Conservation (phyloP, 208 protist species). For the Wallacemonas rigidus region DNA sequence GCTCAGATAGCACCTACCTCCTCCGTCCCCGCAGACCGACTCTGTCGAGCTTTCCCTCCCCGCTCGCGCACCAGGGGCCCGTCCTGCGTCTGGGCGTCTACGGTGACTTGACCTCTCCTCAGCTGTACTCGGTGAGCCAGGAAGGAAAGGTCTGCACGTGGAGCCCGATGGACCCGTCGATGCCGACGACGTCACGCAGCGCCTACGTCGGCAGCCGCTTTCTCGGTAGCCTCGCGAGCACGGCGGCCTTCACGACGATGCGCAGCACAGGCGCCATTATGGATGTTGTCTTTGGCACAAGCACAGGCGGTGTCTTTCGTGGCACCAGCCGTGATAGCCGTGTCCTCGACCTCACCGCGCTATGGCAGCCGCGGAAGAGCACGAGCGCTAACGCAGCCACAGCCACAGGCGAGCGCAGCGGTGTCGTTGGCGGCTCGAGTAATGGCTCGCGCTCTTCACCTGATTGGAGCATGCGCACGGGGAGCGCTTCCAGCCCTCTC, state of each 20-base stretch:
- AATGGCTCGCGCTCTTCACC: not conserved
- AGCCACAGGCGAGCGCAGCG: not conserved
- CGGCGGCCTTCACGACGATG: slow-evolving; percentile 47
- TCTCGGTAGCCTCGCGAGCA: slow-evolving; percentile 46
- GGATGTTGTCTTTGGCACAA: slow-evolving; percentile 65
- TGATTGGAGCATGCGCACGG: slow-evolving; percentile 5
- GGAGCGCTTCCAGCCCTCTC: not conserved
- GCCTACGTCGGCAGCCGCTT: slow-evolving; percentile 43
- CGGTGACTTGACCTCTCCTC: slow-evolving; percentile 61
- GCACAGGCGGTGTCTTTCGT: slow-evolving; percentile 49
- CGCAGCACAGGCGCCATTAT: slow-evolving; percentile 62
- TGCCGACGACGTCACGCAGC: slow-evolving; percentile 44
- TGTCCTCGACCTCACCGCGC: slow-evolving; percentile 49
- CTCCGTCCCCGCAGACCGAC: slow-evolving; percentile 35
- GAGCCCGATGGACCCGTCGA: slow-evolving; percentile 36
- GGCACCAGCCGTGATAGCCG: slow-evolving; percentile 52
- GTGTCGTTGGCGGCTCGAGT: not conserved
- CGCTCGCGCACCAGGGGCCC: slow-evolving; percentile 52
- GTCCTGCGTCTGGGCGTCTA: slow-evolving; percentile 60
- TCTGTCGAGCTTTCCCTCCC: slow-evolving; percentile 65
- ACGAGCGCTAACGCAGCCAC: not conserved
- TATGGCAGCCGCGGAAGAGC: not conserved
- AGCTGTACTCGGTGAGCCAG: slow-evolving; percentile 69
- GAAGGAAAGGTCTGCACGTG: slow-evolving; percentile 77
- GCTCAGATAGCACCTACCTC: slow-evolving; percentile 36